Conservation (phyloP, 2,329 filamentous ascomycete genomes). For the Aspergillus glaucus region DNA sequence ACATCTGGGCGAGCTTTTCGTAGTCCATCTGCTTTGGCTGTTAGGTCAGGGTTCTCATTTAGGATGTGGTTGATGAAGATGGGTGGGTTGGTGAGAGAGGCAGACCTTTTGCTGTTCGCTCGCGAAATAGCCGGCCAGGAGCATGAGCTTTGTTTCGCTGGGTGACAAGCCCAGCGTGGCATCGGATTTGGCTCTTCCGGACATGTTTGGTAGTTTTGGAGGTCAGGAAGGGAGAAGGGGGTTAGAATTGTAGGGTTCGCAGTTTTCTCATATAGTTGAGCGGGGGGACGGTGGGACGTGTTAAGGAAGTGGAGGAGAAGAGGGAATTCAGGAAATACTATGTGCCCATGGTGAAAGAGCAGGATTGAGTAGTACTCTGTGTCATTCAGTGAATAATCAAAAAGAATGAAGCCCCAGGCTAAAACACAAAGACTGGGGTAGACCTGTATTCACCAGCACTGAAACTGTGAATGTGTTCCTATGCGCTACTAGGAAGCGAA, state of each 20-base stretch:
- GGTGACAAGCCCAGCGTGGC: slow-evolving; percentile 10
- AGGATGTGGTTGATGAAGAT: no score
- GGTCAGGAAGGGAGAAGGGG: not conserved
- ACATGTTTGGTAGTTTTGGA: slow-evolving; percentile 6
- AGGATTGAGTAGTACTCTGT: no score
- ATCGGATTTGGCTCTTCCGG: slow-evolving; percentile 11
- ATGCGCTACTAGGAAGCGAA: not conserved
- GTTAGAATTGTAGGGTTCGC: not conserved
- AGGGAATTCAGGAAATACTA: no score
- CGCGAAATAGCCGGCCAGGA: slow-evolving; percentile 12
- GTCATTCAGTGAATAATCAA: no score
- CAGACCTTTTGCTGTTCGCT: slow-evolving; percentile 12
- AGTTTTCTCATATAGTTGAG: no score
- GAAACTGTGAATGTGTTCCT: no score
- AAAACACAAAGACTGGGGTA: not conserved
- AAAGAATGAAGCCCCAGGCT: no score
- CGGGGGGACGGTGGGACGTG: no score
- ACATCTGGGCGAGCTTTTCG: slow-evolving; percentile 28
- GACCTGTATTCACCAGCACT: not conserved
- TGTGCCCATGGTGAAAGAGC: no score
- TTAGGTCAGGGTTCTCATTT: not conserved
- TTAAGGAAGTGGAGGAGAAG: no score
- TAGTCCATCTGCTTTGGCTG: slow-evolving; percentile 31
- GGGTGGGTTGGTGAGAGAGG: not conserved
- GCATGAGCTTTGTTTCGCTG: slow-evolving; percentile 13